Conservation (phyloP, 2,329 filamentous ascomycete species). For the Ophiostoma tasmaniense region DNA sequence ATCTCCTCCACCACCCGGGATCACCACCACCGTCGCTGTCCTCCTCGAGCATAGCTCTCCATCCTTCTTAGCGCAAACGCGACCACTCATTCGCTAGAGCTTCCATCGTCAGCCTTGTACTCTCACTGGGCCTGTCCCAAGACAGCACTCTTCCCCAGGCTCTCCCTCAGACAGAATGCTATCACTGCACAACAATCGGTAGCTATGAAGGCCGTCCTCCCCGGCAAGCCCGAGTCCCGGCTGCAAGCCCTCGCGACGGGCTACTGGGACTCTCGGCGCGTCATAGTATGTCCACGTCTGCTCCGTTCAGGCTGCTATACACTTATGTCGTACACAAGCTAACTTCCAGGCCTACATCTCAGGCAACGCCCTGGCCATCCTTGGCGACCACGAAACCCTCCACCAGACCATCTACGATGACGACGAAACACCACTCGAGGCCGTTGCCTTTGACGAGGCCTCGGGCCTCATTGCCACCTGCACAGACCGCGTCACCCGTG, state of each 20-base stretch:
- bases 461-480: constrained; percentile 80
- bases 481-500: constrained; percentile 55
- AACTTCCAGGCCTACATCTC: constrained; percentile 69
- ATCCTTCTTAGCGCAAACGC: neutral
- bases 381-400: constrained; percentile 63
- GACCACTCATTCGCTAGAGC: neutral
- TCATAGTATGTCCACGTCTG: constrained; percentile 26
- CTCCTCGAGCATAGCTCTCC: neutral
- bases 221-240: constrained; percentile 39
- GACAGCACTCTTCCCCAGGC: neutral
- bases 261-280: constrained; percentile 34
- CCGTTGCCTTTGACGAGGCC: constrained; percentile 70
- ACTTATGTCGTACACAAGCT: neutral
- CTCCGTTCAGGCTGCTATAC: neutral
- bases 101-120: neutral
- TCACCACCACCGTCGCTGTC: neutral
- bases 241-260: constrained; percentile 41
- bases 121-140: neutral
- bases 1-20: neutral
- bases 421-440: constrained; percentile 56
- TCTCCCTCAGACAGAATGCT: constrained; percentile 18
- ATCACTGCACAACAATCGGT: constrained; percentile 16
- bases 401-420: constrained; percentile 89
- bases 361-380: constrained; percentile 76
- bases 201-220: constrained; percentile 41